These are phyloP conservation scores for Phytophthora kernoviae DNA, from an alignment of 352 stramenopile genomes.

Conservation along the genomic window DNA sequence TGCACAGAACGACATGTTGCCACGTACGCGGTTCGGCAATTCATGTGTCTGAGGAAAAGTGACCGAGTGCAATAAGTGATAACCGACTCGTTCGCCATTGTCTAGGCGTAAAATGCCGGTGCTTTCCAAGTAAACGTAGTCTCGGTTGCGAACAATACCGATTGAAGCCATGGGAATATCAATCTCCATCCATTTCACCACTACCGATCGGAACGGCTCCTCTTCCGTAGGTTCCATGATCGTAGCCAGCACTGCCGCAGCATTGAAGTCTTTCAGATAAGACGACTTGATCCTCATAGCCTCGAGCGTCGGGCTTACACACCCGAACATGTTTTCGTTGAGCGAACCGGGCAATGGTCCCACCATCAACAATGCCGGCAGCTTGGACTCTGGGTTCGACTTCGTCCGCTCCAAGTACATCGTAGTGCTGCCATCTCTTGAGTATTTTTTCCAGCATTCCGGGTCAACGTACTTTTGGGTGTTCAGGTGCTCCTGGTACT, in stretches of 20 bases:
- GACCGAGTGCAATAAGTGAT: constrained; percentile 25
- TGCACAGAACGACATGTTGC: constrained; percentile 44
- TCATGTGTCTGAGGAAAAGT: constrained; percentile 23
- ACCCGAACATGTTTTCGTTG: constrained; percentile 41
- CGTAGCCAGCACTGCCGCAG: constrained; percentile 42
- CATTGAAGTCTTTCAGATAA: constrained; percentile 23
- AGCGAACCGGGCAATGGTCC: constrained; percentile 29
- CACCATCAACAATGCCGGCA: constrained; percentile 25
- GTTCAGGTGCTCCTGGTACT: constrained; percentile 15
- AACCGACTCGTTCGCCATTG: constrained; percentile 23
- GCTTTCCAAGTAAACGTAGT: constrained; percentile 26
- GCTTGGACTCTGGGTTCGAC: constrained; percentile 14
- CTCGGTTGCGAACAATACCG: constrained; percentile 21
- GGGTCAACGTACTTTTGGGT: constrained; percentile 13
- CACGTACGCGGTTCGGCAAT: constrained; percentile 26
- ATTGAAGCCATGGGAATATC: constrained; percentile 6
- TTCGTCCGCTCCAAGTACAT: constrained; percentile 17
- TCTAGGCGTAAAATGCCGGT: constrained; percentile 7
- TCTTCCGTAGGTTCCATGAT: constrained; percentile 39
- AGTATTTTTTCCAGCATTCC: constrained; percentile 20
- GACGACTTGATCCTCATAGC: constrained; percentile 23
- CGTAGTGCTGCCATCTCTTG: constrained; percentile 1
- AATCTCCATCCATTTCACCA: constrained; percentile 26
- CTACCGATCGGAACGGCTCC: constrained; percentile 34
- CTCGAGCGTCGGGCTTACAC: constrained; percentile 29